Evolutionary conservation across 768 basidiomycete genomes (phyloP).

Genomic region (Kwoniella botswanensis): DNA sequence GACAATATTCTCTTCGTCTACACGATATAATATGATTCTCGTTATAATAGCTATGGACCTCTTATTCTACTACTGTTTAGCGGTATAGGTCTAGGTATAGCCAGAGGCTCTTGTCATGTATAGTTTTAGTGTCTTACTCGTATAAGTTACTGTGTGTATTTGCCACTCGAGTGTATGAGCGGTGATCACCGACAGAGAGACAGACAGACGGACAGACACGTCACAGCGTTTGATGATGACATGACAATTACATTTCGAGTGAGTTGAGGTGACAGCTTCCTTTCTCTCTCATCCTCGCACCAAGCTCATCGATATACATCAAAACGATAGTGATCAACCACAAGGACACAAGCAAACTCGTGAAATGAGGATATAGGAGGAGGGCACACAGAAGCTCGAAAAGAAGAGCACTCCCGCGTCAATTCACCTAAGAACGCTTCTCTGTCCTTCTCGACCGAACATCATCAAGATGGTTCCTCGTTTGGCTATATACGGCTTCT

Average conservation of each 20-base stretch:
- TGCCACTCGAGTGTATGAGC: background rate
- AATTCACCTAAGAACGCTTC: background rate
- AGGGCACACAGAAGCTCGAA: background rate
- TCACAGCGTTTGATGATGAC: background rate
- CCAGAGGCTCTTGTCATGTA: background rate
- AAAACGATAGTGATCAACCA: background rate
- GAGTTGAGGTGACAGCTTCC: background rate
- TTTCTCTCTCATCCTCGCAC: background rate
- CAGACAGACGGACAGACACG: background rate
- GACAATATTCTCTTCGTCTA: no score
- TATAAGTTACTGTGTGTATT: background rate
- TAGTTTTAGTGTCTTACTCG: background rate
- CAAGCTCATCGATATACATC: background rate
- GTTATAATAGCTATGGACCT: no score
- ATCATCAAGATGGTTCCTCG: slow-evolving; percentile 40
- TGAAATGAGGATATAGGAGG: background rate
- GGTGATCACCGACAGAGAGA: background rate
- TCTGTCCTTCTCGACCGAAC: background rate
- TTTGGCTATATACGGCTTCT: slow-evolving; percentile 69
- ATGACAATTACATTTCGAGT: background rate
- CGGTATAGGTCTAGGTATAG: no score
- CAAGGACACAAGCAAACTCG: background rate
- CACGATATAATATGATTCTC: no score
- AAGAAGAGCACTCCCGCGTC: background rate
- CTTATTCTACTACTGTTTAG: no score